These are phyloP conservation scores for Citrus inodora DNA, from an alignment of 345 rosid genomes.

Conservation along the genomic window DNA sequence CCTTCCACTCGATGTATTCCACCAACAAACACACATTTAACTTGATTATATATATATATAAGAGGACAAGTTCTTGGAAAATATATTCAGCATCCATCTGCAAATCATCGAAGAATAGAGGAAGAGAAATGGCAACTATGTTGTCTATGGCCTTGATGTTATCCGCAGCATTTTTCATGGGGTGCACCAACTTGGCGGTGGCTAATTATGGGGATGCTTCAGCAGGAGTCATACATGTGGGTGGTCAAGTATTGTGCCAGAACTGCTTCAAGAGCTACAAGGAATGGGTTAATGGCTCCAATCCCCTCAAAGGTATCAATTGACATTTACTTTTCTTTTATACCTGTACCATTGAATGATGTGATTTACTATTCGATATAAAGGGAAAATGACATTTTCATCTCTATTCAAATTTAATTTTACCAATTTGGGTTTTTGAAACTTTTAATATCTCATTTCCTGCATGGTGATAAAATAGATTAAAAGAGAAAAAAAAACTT, in stretches of 20 bases:
- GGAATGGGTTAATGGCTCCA: slow-evolving; percentile 55
- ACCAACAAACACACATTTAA: not conserved
- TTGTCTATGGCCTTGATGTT: slow-evolving; percentile 4
- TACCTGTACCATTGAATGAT: no score
- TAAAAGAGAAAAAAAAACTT: no score
- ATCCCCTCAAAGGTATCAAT: slow-evolving; percentile 61
- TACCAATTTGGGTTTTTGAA: no score
- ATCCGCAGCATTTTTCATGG: slow-evolving; percentile 12
- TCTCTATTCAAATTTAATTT: no score
- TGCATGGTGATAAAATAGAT: no score
- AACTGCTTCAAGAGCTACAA: slow-evolving; percentile 64
- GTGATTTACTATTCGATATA: no score
- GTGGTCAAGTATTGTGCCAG: slow-evolving; percentile 72
- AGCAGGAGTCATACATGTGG: slow-evolving; percentile 44
- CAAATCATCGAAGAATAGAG: not conserved
- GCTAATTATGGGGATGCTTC: slow-evolving; percentile 1
- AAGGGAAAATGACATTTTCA: no score
- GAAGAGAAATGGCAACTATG: slow-evolving; percentile 16
- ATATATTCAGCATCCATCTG: not conserved
- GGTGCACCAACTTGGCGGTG: not conserved
- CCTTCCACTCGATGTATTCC: slow-evolving; percentile 12
- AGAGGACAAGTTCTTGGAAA: no score
- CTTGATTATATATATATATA: not conserved
- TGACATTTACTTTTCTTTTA: not conserved
- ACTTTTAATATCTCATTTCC: no score